Conservation (phyloP, 352 stramenopile species). For the Phytophthora megakarya region DNA sequence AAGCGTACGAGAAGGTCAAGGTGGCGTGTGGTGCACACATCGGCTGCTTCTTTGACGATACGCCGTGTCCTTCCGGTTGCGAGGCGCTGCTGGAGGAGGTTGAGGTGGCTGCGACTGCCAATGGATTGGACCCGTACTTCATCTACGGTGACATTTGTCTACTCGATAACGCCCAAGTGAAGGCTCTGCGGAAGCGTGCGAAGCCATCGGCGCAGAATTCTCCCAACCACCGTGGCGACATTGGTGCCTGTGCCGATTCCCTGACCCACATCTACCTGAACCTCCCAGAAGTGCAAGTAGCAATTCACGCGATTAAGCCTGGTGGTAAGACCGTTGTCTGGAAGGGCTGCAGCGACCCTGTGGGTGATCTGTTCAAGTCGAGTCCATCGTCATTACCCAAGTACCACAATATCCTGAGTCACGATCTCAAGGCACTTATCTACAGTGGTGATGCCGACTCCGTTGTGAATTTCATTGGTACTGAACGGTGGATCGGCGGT, state of each 20-base stretch:
- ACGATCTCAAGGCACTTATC: conserved; percentile 61
- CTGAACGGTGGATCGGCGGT: conserved; percentile 84
- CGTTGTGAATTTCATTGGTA: conserved; percentile 88
- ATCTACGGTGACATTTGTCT: conserved; percentile 87
- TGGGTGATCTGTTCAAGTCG: conserved; percentile 60
- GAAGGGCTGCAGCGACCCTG: conserved; percentile 69
- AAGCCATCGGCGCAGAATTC: conserved; percentile 39
- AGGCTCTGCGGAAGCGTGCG: conserved; percentile 47
- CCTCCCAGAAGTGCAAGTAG: conserved; percentile 56
- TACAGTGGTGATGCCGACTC: conserved; percentile 84
- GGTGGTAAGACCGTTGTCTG: conserved; percentile 47
- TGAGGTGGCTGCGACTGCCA: conserved; percentile 44
- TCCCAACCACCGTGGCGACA: conserved; percentile 48
- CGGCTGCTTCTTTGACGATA: conserved; percentile 62
- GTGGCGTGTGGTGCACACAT: conserved; percentile 58
- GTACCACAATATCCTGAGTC: conserved; percentile 68
- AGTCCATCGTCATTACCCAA: conserved; percentile 64
- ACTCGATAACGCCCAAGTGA: conserved; percentile 58
- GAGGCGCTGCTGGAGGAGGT: conserved; percentile 56
- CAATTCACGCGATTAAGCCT: conserved; percentile 51
- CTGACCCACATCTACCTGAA: conserved; percentile 77
- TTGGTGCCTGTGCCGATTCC: conserved; percentile 66
- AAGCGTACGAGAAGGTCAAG: conserved; percentile 73
- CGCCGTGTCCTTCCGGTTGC: conserved; percentile 48
- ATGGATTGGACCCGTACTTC: conserved; percentile 76